phyloP scores from a whole-genome alignment of 345 rosid genomes.

The Gossypium thurberi region DNA sequence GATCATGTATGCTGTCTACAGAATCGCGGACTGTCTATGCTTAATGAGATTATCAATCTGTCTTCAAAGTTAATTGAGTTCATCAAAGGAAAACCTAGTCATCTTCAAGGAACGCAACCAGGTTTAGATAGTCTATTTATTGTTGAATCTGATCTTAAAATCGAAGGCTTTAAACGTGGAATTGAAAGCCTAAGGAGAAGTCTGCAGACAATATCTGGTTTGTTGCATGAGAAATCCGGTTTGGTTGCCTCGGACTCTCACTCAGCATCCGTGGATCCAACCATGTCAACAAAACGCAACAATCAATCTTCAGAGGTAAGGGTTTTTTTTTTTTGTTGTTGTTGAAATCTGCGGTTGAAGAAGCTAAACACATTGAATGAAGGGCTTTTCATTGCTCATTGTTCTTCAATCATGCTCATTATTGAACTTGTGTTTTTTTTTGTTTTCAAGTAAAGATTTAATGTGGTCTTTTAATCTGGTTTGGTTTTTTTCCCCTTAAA shows the following conservation, averaged over 20 bases:
- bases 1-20: constrained; percentile 57
- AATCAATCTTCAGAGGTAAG: constrained; percentile 58
- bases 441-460: too few species aligned
- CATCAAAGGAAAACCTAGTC: constrained; percentile 46
- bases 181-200: constrained; percentile 62
- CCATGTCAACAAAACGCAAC: constrained; percentile 25
- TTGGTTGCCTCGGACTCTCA: constrained; percentile 34
- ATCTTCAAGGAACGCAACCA: constrained; percentile 36
- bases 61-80: constrained; percentile 60
- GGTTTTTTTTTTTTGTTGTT: too few species aligned
- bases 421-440: too few species aligned
- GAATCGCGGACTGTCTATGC: constrained; percentile 60
- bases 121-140: constrained; percentile 51
- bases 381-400: too few species aligned
- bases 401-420: too few species aligned
- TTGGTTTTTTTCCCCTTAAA: too few species aligned
- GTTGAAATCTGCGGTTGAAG: too few species aligned
- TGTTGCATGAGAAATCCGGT: constrained; percentile 61
- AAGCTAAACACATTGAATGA: too few species aligned
- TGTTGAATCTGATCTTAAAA: constrained; percentile 64
- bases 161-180: constrained; percentile 63
- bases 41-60: constrained; percentile 51
- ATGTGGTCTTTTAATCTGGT: too few species aligned
- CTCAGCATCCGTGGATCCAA: neutral
- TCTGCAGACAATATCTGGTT: constrained; percentile 54